Percentiles rank a stretch among this genome's conserved stretches.
Evolutionary conservation across 768 basidiomycete genomes (phyloP).

Genomic region (Pleurotus cornucopiae): DNA sequence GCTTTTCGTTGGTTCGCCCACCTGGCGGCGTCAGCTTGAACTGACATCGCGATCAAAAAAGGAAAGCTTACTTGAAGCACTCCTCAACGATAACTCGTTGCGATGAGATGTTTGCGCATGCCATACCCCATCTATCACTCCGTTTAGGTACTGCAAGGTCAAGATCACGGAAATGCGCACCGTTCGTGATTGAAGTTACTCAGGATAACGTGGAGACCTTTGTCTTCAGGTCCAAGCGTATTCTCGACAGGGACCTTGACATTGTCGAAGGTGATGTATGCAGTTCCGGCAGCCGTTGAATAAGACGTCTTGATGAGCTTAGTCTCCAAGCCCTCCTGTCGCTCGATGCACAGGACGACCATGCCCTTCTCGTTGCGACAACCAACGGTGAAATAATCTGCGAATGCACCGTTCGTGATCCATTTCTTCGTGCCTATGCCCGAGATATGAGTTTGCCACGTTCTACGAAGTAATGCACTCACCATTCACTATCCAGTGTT

Average conservation of each 20-base stretch:
- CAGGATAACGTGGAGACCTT: constrained; percentile 56
- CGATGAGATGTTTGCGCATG: constrained; percentile 44
- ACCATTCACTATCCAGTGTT: constrained; percentile 49
- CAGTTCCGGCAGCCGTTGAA: constrained; percentile 60
- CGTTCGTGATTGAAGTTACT: constrained; percentile 72
- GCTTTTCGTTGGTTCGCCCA: constrained; percentile 80
- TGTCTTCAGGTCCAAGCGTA: constrained; percentile 64
- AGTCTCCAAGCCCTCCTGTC: constrained; percentile 18
- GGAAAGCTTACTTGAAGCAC: constrained; percentile 53
- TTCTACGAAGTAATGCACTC: constrained; percentile 20
- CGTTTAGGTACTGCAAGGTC: background rate
- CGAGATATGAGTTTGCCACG: background rate
- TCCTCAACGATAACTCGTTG: constrained; percentile 71
- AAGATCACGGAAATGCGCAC: background rate
- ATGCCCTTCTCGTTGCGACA: constrained; percentile 44
- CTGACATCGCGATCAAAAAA: background rate
- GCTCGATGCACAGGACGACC: constrained; percentile 13
- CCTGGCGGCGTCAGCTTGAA: constrained; percentile 22
- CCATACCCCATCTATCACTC: constrained; percentile 58
- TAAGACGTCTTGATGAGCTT: constrained; percentile 31
- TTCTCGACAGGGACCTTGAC: constrained; percentile 47
- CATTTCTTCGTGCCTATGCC: constrained; percentile 46
- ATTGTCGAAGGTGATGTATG: constrained; percentile 19
- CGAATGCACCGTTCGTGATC: constrained; percentile 10
- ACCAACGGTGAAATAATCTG: constrained; percentile 49